A percentile compares a stretch with the other conserved stretches of the same genome.
These are phyloP conservation scores for Parietaria judaica DNA, from an alignment of 306 rosid species.

Conservation along the genomic window DNA sequence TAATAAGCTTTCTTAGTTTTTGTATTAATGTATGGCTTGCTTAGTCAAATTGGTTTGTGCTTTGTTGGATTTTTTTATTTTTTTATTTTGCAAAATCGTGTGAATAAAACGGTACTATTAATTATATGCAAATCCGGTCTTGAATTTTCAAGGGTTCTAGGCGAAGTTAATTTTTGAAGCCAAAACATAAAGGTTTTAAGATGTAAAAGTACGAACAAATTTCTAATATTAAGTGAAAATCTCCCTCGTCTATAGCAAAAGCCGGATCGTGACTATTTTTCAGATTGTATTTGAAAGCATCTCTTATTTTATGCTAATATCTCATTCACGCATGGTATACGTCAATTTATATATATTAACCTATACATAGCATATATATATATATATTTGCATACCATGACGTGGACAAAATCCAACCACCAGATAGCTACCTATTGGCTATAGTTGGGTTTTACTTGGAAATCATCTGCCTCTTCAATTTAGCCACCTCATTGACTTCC, in stretches of 20 bases:
- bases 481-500: background rate
- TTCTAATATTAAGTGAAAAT: too few species aligned
- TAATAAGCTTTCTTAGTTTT: background rate
- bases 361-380: too few species aligned
- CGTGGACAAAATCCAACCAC: background rate
- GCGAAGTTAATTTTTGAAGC: too few species aligned
- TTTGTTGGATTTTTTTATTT: background rate
- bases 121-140: too few species aligned
- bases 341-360: background rate
- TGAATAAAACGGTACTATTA: conserved; percentile 1
- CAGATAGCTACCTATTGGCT: too few species aligned
- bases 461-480: background rate
- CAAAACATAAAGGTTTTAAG: too few species aligned
- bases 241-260: too few species aligned
- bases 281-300: conserved; percentile 5
- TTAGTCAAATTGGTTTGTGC: conserved; percentile 6
- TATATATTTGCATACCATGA: background rate
- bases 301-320: background rate
- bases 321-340: conserved; percentile 8
- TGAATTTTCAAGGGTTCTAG: too few species aligned
- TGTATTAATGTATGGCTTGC: background rate
- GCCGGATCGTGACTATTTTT: background rate
- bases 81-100: background rate
- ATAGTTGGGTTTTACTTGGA: background rate
- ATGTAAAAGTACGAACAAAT: too few species aligned